Evolutionary conservation across 257 asterid genomes (phyloP).

Genomic region (Scutellaria baicalensis): DNA sequence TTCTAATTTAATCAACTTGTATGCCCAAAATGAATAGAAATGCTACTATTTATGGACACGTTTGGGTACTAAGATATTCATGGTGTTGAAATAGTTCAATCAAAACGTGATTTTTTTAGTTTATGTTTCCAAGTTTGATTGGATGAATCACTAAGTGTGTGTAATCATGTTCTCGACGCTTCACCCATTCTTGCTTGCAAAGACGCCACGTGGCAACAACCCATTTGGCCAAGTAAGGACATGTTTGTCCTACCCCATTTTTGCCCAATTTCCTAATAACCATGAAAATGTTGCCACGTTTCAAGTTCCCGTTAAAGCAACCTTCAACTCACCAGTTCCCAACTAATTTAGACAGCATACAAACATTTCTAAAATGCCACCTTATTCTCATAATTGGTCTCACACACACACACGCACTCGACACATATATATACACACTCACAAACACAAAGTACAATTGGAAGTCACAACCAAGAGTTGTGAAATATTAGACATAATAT

Average conservation of each 20-base stretch:
- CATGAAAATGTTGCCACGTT: conserved; percentile 49
- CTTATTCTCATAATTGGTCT: conserved; percentile 21
- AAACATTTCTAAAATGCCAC: conserved; percentile 19
- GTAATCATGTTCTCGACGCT: conserved; percentile 11
- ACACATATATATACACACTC: background rate
- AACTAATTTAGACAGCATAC: conserved; percentile 46
- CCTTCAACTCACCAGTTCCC: conserved; percentile 45
- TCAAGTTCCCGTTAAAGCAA: conserved; percentile 45
- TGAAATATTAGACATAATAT: background rate
- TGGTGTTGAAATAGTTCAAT: background rate
- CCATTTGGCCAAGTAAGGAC: conserved; percentile 27
- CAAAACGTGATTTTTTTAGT: background rate
- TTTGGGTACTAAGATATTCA: background rate
- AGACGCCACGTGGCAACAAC: conserved; percentile 26
- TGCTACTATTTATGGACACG: background rate
- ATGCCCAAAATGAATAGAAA: background rate
- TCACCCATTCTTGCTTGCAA: background rate
- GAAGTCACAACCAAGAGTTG: background rate
- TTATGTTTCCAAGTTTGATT: background rate
- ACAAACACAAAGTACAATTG: background rate
- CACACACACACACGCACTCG: conserved; percentile 3
- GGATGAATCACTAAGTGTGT: background rate
- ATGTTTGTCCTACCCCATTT: conserved; percentile 23
- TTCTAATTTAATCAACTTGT: background rate
- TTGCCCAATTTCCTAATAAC: conserved; percentile 5